Evolutionary conservation across 2,329 filamentous ascomycete species (phyloP), one percentile per base, ranked within the genome.

Genomic region (Pseudogymnoascus sp.): DNA sequence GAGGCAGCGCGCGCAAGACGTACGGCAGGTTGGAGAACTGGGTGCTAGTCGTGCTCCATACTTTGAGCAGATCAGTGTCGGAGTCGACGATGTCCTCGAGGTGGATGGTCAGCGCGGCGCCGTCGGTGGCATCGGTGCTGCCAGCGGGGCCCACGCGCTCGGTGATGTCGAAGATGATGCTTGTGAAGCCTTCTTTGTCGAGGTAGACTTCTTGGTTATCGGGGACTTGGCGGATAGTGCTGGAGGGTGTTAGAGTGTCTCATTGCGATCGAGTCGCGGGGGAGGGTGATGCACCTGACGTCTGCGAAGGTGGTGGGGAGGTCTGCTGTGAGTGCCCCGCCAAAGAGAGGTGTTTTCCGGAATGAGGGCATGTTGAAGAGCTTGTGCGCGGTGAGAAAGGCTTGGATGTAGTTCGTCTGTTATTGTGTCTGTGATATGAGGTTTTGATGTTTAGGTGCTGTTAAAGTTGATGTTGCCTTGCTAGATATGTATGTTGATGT

Each of bases 131-230:
- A 16, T 85, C 79, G 1, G 79, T 76, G 43, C 76, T 78, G 31
- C 81, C 79, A 4, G 83, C 71, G 12, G 76, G 73, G 65, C 84
- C 83, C 22, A 96, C 88, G 63, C 90, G 89, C 78, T 97, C 89
- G 62, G 90, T 89, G 71, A 98, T 91, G 71, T 98, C 93, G 75
- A 97, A 84, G 70, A 96, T 93, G 74, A 96, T 87, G 76, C 85
- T 92, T 2, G 90, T 91, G 75, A 93, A 93, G 60, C 91, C 92
- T 66, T 89, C 83, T 67, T 84, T 82, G 73, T 96, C 91, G 71
- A 97, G 88, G 78, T 87, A 96, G 69, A 97, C 89, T 80, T 97
- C 93, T 78, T 98, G 93, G 75, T 96, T 90, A 74, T 93, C 88
- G 60, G 89, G 89, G 4, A 93, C 86, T 76, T 91, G 84, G 67